A percentile compares a stretch with the other conserved stretches of the same genome.
phyloP scores from a whole-genome alignment of 768 basidiomycete genomes.

The Macrolepiota dolichaula region DNA sequence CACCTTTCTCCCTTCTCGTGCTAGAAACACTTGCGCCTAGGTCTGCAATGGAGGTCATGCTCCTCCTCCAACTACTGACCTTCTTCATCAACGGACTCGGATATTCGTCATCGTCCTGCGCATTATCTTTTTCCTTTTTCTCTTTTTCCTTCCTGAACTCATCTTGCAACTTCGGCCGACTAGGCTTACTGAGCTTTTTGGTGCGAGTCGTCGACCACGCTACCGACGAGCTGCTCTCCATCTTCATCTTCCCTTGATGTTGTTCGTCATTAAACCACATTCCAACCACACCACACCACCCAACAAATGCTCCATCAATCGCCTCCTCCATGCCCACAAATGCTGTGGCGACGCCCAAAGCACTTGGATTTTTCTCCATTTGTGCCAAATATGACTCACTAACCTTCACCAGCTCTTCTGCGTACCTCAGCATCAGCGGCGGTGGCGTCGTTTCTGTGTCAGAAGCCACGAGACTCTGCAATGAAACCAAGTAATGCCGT shows the following conservation, averaged over 20 bases:
- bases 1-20: neutral
- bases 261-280: slow-evolving; percentile 31
- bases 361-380: slow-evolving; percentile 60
- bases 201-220: neutral
- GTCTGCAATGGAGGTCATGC: slow-evolving; percentile 18
- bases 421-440: slow-evolving; percentile 46
- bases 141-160: neutral
- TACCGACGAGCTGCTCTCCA: neutral
- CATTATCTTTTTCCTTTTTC: slow-evolving; percentile 4
- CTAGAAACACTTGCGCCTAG: slow-evolving; percentile 11
- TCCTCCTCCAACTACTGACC: slow-evolving; percentile 22
- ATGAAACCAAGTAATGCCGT: slow-evolving; percentile 35
- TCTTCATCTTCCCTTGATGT: neutral
- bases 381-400: slow-evolving; percentile 47
- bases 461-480: slow-evolving; percentile 30
- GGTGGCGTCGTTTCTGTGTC: slow-evolving; percentile 44
- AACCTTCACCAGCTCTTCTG: slow-evolving; percentile 45
- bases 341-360: slow-evolving; percentile 59
- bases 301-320: slow-evolving; percentile 54
- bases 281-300: slow-evolving; percentile 59
- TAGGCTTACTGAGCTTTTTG: neutral
- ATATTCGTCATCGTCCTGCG: neutral
- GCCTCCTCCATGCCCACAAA: slow-evolving; percentile 50
- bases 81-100: slow-evolving; percentile 9
- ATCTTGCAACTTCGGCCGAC: neutral